These are phyloP conservation scores for Neocallimastix lanati DNA, from an alignment of 192 early-diverging fungal genomes.

Conservation along the genomic window DNA sequence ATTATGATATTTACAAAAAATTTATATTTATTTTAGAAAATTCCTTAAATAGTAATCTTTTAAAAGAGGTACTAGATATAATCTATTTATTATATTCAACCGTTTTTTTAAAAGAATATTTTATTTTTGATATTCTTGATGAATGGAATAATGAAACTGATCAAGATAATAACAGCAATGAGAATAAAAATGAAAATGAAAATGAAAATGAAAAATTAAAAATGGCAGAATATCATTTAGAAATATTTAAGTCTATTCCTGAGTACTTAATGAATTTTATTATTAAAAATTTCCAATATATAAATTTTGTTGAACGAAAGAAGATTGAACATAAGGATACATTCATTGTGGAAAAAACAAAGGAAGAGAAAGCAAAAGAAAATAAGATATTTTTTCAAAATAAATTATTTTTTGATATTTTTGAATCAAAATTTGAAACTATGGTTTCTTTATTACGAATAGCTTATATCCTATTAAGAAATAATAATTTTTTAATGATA, in stretches of 20 bases:
- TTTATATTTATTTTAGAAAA: background rate
- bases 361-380: background rate
- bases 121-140: background rate
- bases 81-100: background rate
- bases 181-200: background rate
- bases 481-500: background rate
- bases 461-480: background rate
- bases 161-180: no score
- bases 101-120: background rate
- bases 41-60: background rate
- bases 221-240: background rate
- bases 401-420: background rate
- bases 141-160: no score
- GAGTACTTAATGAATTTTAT: background rate
- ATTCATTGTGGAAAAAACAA: background rate
- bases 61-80: background rate
- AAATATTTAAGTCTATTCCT: background rate
- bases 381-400: no score
- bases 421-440: background rate
- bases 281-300: background rate
- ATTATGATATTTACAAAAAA: background rate
- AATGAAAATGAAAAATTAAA: background rate
- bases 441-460: background rate
- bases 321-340: background rate
- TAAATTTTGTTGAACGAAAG: background rate